Evolutionary conservation across 2,329 filamentous ascomycete genomes (phyloP).

Genomic region (Aspergillus novofumigatus): DNA sequence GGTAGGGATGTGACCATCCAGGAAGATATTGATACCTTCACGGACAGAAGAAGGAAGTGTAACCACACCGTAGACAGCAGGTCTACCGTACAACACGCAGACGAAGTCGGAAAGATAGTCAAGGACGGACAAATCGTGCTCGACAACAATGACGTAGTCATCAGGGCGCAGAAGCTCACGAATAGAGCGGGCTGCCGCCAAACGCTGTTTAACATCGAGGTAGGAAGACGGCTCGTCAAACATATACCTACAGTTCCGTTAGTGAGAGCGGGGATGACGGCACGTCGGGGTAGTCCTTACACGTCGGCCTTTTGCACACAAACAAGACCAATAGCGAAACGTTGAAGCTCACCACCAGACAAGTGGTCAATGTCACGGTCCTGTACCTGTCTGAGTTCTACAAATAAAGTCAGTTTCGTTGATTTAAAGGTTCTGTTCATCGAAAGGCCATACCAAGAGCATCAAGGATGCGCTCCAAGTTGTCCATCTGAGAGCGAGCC

Average conservation of each 20-base stretch:
- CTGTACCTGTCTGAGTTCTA: constrained; percentile 81
- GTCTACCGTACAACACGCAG: constrained; percentile 92
- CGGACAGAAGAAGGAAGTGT: constrained; percentile 92
- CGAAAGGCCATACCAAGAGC: constrained; percentile 55
- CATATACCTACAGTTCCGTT: constrained; percentile 67
- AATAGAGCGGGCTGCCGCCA: constrained; percentile 87
- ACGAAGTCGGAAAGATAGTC: constrained; percentile 99
- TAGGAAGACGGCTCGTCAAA: constrained; percentile 99
- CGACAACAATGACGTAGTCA: constrained; percentile 97
- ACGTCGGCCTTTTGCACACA: constrained; percentile 95
- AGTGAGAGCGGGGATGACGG: constrained; percentile 11
- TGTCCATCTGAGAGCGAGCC: constrained; percentile 69
- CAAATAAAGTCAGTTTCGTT: constrained; percentile 6
- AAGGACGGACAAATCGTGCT: constrained; percentile 97
- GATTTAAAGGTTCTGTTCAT: background rate
- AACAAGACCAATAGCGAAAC: constrained; percentile 93
- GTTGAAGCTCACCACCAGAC: constrained; percentile 95
- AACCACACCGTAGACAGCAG: constrained; percentile 95
- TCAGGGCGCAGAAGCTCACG: constrained; percentile 82
- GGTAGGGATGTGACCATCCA: constrained; percentile 95
- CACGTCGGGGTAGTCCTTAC: constrained; percentile 38
- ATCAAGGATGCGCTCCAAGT: constrained; percentile 77
- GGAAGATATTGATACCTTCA: constrained; percentile 99
- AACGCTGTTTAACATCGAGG: constrained; percentile 97
- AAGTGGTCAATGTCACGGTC: constrained; percentile 86